Conservation (phyloP, 257 asterid genomes). For the Solanum dulcamara region DNA sequence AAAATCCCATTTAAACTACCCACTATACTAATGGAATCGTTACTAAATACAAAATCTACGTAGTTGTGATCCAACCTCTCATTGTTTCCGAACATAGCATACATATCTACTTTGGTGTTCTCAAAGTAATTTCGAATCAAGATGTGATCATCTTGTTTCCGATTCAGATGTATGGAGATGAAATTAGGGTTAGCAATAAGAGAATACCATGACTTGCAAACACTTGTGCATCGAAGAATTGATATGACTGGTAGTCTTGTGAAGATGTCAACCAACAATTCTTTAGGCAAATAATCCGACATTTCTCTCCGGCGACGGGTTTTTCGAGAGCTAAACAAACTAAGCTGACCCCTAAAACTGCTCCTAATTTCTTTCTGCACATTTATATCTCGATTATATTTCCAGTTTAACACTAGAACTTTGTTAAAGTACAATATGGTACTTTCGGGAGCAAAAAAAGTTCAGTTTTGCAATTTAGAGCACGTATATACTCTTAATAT, state of each 20-base stretch:
- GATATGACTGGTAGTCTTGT: background rate
- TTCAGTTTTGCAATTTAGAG: no score
- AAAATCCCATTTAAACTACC: background rate
- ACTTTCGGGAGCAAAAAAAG: no score
- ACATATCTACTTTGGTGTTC: background rate
- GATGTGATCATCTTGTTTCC: background rate
- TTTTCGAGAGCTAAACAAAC: background rate
- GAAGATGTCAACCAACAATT: background rate
- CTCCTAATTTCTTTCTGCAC: background rate
- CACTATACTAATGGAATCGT: background rate
- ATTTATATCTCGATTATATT: background rate
- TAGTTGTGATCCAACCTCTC: background rate
- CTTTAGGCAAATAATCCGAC: slow-evolving; percentile 2
- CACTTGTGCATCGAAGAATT: slow-evolving; percentile 2
- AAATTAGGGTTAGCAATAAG: background rate
- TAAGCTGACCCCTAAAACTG: background rate
- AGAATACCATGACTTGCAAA: slow-evolving; percentile 5
- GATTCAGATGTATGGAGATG: background rate
- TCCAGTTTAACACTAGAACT: background rate
- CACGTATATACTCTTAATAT: no score
- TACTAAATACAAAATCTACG: background rate
- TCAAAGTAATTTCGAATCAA: background rate
- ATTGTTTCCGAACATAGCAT: background rate
- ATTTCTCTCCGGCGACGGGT: background rate
- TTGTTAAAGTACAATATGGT: no score